Evolutionary conservation across 2,329 filamentous ascomycete species (phyloP).

Genomic region (Aureobasidium sp.): DNA sequence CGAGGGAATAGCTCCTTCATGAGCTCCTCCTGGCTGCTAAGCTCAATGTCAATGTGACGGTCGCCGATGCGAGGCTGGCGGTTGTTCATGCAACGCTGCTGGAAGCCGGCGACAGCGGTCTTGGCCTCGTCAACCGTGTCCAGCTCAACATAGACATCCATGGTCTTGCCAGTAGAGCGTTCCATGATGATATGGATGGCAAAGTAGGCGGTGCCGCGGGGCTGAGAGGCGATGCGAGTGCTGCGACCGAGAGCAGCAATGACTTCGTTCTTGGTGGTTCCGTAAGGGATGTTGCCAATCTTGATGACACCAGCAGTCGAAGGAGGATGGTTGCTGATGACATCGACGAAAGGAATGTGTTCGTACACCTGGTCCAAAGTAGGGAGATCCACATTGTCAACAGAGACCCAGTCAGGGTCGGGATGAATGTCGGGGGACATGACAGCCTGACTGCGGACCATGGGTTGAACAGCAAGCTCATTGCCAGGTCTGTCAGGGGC

Average conservation of each 20-base stretch:
- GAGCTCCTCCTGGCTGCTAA: constrained; percentile 44
- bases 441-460: background rate
- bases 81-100: constrained; percentile 30
- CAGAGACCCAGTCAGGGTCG: constrained; percentile 15
- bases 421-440: constrained; percentile 4
- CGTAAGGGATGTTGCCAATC: constrained; percentile 41
- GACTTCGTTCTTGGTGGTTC: constrained; percentile 44
- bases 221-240: constrained; percentile 33
- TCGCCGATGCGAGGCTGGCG: constrained; percentile 41
- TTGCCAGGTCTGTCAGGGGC: background rate
- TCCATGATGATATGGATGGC: constrained; percentile 54
- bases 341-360: constrained; percentile 26
- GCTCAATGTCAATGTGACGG: constrained; percentile 40
- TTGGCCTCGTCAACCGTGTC: constrained; percentile 33
- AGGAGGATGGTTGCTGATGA: background rate
- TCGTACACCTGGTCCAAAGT: constrained; percentile 24
- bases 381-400: constrained; percentile 16
- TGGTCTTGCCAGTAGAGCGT: constrained; percentile 50
- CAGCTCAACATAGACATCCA: constrained; percentile 48
- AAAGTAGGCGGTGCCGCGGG: constrained; percentile 31
- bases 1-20: constrained; percentile 46
- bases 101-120: constrained; percentile 32
- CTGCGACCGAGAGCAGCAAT: constrained; percentile 40
- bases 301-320: constrained; percentile 27
- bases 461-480: background rate